Evolutionary conservation across 1,284 basidiomycete species (phyloP).

Genomic region (Heimioporus retisporus): DNA sequence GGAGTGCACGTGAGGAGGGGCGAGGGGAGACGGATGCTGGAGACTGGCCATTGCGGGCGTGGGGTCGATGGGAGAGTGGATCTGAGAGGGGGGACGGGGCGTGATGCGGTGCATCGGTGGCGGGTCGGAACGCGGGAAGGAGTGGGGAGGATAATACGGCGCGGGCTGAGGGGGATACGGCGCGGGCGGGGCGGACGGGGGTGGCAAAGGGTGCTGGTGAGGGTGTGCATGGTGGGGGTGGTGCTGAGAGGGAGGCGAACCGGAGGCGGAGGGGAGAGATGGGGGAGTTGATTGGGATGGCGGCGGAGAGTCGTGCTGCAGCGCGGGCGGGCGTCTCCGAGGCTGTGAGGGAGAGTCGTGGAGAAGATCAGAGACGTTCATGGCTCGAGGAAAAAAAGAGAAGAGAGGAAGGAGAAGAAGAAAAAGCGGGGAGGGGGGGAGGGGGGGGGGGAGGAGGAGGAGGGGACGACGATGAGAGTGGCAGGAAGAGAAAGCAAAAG

Average conservation of each 20-base stretch:
- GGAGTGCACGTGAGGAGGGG: slow-evolving; percentile 43
- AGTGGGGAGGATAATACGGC: slow-evolving; percentile 33
- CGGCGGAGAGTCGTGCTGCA: slow-evolving; percentile 37
- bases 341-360: slow-evolving; percentile 74
- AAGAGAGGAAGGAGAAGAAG: not conserved
- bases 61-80: slow-evolving; percentile 33
- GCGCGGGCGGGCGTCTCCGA: slow-evolving; percentile 45
- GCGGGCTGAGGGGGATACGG: slow-evolving; percentile 31
- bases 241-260: slow-evolving; percentile 33
- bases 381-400: slow-evolving; percentile 31
- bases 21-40: slow-evolving; percentile 40
- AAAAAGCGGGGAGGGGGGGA: slow-evolving; percentile 3
- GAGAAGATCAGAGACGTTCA: slow-evolving; percentile 79
- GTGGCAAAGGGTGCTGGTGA: slow-evolving; percentile 14
- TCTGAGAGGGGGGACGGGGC: slow-evolving; percentile 37
- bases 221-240: slow-evolving; percentile 26
- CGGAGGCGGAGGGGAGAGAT: slow-evolving; percentile 31
- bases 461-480: slow-evolving; percentile 32
- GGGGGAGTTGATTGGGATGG: slow-evolving; percentile 26
- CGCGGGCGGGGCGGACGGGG: slow-evolving; percentile 18
- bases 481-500: slow-evolving; percentile 42
- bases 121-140: slow-evolving; percentile 32
- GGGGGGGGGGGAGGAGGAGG: slow-evolving; percentile 13
- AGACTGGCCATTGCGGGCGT: slow-evolving; percentile 45
- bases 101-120: slow-evolving; percentile 42